Percentiles rank a stretch among this genome's conserved stretches.
Conservation (phyloP, 2,329 filamentous ascomycete genomes). For the Fusarium phyllophilum region DNA sequence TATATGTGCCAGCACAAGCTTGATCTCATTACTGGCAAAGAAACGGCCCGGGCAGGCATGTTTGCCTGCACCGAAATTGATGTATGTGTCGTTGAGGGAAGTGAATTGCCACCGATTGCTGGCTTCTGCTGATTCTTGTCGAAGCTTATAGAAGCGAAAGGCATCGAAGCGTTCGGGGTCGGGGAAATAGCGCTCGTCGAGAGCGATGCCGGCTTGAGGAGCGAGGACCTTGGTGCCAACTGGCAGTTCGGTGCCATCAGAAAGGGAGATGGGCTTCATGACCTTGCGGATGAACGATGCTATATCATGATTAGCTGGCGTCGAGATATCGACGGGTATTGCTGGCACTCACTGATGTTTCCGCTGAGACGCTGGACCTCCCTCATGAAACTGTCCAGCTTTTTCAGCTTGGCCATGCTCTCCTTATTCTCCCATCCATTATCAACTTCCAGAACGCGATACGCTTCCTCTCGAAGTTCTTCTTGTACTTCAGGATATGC, state of each 20-base stretch:
- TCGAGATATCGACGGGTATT: not conserved
- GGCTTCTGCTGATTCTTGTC: constrained; percentile 51
- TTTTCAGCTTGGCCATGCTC: constrained; percentile 56
- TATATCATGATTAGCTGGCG: constrained; percentile 38
- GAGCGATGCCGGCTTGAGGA: constrained; percentile 54
- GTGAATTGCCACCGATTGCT: constrained; percentile 57
- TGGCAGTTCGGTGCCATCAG: constrained; percentile 57
- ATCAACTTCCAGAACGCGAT: constrained; percentile 53
- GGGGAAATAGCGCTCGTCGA: constrained; percentile 53
- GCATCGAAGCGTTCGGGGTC: constrained; percentile 58
- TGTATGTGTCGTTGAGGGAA: constrained; percentile 53
- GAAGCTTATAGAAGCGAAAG: constrained; percentile 60
- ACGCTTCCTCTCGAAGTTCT: constrained; percentile 60
- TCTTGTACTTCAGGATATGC: constrained; percentile 59
- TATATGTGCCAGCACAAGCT: constrained; percentile 55
- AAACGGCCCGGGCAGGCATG: constrained; percentile 61
- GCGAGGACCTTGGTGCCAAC: constrained; percentile 55
- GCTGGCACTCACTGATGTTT: constrained; percentile 53
- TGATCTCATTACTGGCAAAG: constrained; percentile 59
- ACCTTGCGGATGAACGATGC: constrained; percentile 59
- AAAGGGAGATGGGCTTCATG: constrained; percentile 56
- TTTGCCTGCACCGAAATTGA: constrained; percentile 60
- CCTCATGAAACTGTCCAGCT: constrained; percentile 61
- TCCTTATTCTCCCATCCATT: constrained; percentile 56
- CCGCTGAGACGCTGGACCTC: constrained; percentile 54